phyloP scores from a whole-genome alignment of 805 yeast species.

The Wickerhamomyces subpelliculosus region DNA sequence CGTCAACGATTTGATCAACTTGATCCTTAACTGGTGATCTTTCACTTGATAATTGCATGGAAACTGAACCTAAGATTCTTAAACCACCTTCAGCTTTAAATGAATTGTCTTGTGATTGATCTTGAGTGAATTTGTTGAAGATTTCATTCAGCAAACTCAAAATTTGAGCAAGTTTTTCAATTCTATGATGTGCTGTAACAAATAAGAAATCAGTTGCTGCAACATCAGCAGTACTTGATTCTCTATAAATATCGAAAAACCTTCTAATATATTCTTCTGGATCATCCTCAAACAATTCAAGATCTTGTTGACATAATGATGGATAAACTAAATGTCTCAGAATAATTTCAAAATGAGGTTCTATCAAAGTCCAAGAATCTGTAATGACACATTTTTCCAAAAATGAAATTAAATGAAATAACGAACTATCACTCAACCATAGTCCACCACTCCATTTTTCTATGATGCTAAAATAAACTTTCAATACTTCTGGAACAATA shows the following conservation, averaged over 20 bases:
- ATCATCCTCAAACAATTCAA: constrained; percentile 75
- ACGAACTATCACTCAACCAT: constrained; percentile 63
- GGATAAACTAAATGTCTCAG: constrained; percentile 70
- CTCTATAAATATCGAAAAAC: constrained; percentile 59
- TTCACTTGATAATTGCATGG: constrained; percentile 38
- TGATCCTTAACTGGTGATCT: constrained; percentile 51
- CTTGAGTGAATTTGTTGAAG: constrained; percentile 27
- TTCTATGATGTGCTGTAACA: constrained; percentile 49
- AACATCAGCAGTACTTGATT: constrained; percentile 61
- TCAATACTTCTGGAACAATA: constrained; percentile 66
- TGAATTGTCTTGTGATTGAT: constrained; percentile 33
- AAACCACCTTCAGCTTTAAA: constrained; percentile 77
- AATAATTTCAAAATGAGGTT: constrained; percentile 58
- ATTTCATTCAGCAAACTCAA: constrained; percentile 50
- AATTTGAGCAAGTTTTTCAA: constrained; percentile 47
- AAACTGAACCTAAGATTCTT: constrained; percentile 69
- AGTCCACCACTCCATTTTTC: constrained; percentile 31
- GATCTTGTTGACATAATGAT: constrained; percentile 60
- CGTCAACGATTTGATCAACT: constrained; percentile 61
- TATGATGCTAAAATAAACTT: constrained; percentile 47
- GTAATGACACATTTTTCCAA: constrained; percentile 52
- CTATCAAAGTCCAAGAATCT: constrained; percentile 53
- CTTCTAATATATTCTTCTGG: constrained; percentile 84
- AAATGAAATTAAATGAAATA: constrained; percentile 62
- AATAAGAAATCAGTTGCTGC: constrained; percentile 75